Evolutionary conservation across 2,329 filamentous ascomycete genomes (phyloP).

Genomic region (Phaeosphaeriaceae sp.): DNA sequence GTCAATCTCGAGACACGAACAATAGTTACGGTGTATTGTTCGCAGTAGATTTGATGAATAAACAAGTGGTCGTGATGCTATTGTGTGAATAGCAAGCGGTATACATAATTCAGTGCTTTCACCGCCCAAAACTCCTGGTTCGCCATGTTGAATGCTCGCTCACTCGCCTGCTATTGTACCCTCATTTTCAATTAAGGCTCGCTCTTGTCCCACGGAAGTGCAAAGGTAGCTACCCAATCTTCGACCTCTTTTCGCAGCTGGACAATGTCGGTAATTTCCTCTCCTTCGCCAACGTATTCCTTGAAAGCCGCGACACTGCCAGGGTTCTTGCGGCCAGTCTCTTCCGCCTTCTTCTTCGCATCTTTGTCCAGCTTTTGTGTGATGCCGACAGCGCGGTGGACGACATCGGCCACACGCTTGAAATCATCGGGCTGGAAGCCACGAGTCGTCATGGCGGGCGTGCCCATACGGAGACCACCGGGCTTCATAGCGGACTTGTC

Average conservation of each 20-base stretch:
- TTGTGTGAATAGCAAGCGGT: conserved; percentile 16
- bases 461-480: conserved; percentile 93
- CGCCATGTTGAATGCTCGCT: conserved; percentile 17
- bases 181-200: conserved; percentile 13
- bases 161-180: conserved; percentile 5
- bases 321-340: conserved; percentile 48
- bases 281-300: conserved; percentile 50
- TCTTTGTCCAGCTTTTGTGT: conserved; percentile 51
- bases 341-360: conserved; percentile 47
- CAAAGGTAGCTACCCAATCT: conserved; percentile 52
- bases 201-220: conserved; percentile 48
- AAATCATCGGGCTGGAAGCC: conserved; percentile 94
- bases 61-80: conserved; percentile 6
- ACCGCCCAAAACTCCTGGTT: conserved; percentile 24
- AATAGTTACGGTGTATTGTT: background rate
- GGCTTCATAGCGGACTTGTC: conserved; percentile 97
- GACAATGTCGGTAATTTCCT: conserved; percentile 51
- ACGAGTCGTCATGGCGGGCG: conserved; percentile 95
- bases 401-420: conserved; percentile 64
- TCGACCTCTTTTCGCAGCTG: conserved; percentile 50
- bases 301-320: conserved; percentile 50
- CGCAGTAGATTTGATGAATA: background rate
- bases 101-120: conserved; percentile 20
- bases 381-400: conserved; percentile 51
- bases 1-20: background rate